A percentile compares a stretch with the other conserved stretches of the same genome.
Evolutionary conservation across 768 basidiomycete genomes (phyloP).

Genomic region (Leucocoprinus sp.): DNA sequence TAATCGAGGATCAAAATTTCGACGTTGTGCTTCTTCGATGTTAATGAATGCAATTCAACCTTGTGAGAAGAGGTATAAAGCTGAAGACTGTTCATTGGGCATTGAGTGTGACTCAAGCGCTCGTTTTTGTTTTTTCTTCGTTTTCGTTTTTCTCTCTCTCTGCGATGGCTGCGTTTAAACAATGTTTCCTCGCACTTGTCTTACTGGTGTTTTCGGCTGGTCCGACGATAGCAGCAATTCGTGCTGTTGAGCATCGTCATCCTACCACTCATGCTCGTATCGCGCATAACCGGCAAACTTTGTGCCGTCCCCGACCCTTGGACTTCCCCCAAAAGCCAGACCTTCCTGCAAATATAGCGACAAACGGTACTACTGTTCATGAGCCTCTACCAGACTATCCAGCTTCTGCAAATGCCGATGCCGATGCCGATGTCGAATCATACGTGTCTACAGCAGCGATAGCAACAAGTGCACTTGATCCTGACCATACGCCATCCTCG

Average conservation of each 20-base stretch:
- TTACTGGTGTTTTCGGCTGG: slow-evolving; percentile 14
- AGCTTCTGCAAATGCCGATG: background rate
- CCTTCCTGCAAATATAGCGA: background rate
- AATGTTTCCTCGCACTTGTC: slow-evolving; percentile 12
- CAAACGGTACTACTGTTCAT: background rate
- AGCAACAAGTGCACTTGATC: background rate
- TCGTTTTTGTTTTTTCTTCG: background rate
- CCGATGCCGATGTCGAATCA: background rate
- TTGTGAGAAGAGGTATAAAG: background rate
- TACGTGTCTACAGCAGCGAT: background rate
- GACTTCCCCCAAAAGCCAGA: slow-evolving; percentile 2
- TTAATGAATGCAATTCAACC: background rate
- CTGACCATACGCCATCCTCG: slow-evolving; percentile 1
- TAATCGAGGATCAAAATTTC: slow-evolving; percentile 5
- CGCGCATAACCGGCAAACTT: slow-evolving; percentile 8
- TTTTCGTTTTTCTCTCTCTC: slow-evolving; percentile 5
- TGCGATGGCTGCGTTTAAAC: slow-evolving; percentile 12
- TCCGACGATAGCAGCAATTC: slow-evolving; percentile 13
- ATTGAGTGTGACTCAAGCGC: background rate
- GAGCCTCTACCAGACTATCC: background rate
- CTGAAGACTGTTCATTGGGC: background rate
- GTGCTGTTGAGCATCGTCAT: slow-evolving; percentile 11
- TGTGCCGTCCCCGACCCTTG: slow-evolving; percentile 15
- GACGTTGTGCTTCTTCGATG: slow-evolving; percentile 2
- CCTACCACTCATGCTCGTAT: slow-evolving; percentile 1